Conservation (phyloP, 805 yeast genomes). For the Wickerhamomyces kurtzmanii region DNA sequence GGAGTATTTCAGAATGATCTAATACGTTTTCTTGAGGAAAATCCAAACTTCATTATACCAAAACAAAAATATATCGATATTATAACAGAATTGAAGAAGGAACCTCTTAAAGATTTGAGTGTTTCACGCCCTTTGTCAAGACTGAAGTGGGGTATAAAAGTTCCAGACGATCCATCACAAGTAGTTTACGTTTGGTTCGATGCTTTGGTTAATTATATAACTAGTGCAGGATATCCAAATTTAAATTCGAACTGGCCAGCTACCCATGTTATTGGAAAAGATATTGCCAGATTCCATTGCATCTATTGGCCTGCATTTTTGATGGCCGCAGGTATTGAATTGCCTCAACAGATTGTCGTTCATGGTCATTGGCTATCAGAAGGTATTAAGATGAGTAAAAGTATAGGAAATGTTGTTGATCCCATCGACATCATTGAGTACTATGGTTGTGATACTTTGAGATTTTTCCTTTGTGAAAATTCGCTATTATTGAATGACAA, state of each 20-base stretch:
- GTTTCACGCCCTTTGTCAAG: slow-evolving; percentile 77
- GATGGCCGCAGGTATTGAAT: slow-evolving; percentile 65
- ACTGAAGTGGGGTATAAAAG: slow-evolving; percentile 82
- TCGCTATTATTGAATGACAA: slow-evolving; percentile 72
- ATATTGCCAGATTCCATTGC: slow-evolving; percentile 81
- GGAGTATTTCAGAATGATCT: slow-evolving; percentile 48
- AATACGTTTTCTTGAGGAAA: slow-evolving; percentile 33
- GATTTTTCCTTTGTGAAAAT: slow-evolving; percentile 70
- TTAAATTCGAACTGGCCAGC: slow-evolving; percentile 13
- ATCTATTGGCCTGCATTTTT: slow-evolving; percentile 91
- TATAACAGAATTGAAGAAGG: slow-evolving; percentile 42
- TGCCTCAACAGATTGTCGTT: slow-evolving; percentile 71
- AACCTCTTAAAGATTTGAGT: slow-evolving; percentile 58
- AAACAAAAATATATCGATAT: slow-evolving; percentile 40
- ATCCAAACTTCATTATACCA: slow-evolving; percentile 64
- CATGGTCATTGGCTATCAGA: slow-evolving; percentile 93
- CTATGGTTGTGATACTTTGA: slow-evolving; percentile 64
- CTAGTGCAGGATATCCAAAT: slow-evolving; percentile 56
- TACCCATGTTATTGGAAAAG: slow-evolving; percentile 85
- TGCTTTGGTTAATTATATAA: slow-evolving; percentile 78
- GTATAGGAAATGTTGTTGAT: slow-evolving; percentile 89
- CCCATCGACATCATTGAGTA: slow-evolving; percentile 55
- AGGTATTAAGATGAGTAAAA: slow-evolving; percentile 90
- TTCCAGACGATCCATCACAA: slow-evolving; percentile 72
- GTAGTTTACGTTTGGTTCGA: slow-evolving; percentile 95